Base-by-base conservation (phyloP, 2,329 filamentous ascomycete species). In the Colletotrichum tofieldiae region DNA sequence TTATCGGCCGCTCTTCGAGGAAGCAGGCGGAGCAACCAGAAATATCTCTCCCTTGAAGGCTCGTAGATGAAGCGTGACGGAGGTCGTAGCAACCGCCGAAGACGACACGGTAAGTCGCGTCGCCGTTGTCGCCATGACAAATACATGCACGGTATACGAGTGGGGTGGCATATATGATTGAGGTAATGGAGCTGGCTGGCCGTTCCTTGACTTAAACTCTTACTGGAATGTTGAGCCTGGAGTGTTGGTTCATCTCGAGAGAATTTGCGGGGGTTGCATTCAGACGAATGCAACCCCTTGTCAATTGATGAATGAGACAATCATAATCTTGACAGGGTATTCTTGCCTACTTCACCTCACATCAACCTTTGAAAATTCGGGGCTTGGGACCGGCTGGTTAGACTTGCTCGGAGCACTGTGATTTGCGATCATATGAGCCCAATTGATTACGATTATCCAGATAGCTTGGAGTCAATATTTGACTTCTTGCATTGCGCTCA, bases 271-370 rank as follows among this genome's bases (percentile, higher is more conserved):
- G 39, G 18, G 58, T 58, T 16, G 20, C 26, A 35, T 39, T 62
- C 45, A 45, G 47, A 67, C 39, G 65, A 67, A 67, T 32, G 65
- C 32, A 26, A 18, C 29, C 12, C 58, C 37, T 9, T n/a, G 45
- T 43, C 9, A 20, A 35, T 29, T 35, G 29, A 14, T 11, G 32
- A 14, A 16, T 37, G 6, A 23, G 26, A 56, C 65, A 67, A 62
- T 67, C 39, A 43, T 8, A 23, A 2, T 11, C 29, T 23, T 20
- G 32, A 29, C 18, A 55, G 32, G 52, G 52, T 9, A 37, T 37
- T n/a, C 18, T 3, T 55, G 18, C 2, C 16, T 18, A 37, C 18
- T 14, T 55, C 52, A 37, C 18, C 6, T 55, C 52, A 35, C 20
- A 14, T 37, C 32, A 29, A n/a, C 18, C 23, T 55, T 35, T 18